Evolutionary conservation across 2,329 filamentous ascomycete genomes (phyloP).

Genomic region (Monilinia polystroma): DNA sequence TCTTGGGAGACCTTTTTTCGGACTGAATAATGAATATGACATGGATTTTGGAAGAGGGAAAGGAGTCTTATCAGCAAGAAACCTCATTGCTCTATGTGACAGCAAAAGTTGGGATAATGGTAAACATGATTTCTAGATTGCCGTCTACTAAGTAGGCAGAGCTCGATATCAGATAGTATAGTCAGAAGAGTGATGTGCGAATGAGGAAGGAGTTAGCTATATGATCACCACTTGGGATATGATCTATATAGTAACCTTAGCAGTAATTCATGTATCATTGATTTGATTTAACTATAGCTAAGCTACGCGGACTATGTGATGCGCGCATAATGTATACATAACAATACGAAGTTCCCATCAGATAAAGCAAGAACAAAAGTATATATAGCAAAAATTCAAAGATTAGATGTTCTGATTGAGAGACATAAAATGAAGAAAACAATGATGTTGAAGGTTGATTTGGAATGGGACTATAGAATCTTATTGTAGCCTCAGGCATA

Average conservation of each 20-base stretch:
- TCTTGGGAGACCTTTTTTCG: background rate
- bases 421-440: no score
- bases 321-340: no score
- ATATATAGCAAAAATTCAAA: no score
- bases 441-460: background rate
- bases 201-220: background rate
- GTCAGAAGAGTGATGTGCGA: no score
- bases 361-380: no score
- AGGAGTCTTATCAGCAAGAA: background rate
- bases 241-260: background rate
- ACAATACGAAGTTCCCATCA: no score
- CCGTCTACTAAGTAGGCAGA: background rate
- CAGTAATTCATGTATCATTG: no score
- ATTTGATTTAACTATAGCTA: no score
- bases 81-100: background rate
- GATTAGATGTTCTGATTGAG: no score
- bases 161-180: background rate
- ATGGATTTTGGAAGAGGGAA: no score
- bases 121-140: background rate
- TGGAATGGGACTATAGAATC: background rate
- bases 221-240: slow-evolving; percentile 9
- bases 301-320: no score
- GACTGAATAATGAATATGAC: background rate
- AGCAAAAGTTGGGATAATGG: no score
- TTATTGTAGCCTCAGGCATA: slow-evolving; percentile 8